Conservation (phyloP, 352 stramenopile species). For the Globisporangium yorkense region DNA sequence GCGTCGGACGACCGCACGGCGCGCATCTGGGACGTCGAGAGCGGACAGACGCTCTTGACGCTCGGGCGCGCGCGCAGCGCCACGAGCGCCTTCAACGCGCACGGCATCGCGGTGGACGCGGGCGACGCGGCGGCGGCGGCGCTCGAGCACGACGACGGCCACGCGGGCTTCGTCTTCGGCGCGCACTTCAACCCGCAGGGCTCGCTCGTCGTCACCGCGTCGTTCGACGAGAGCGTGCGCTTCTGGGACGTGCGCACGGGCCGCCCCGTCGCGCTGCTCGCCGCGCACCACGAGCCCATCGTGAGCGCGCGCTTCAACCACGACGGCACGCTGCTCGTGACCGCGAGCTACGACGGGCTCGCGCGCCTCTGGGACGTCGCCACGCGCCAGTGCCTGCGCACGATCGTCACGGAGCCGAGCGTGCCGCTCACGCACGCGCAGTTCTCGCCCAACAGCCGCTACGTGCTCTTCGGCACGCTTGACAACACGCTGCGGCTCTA, state of each 20-base stretch:
- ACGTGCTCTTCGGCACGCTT: conserved; percentile 89
- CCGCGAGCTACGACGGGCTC: conserved; percentile 70
- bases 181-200: conserved; percentile 91
- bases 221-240: conserved; percentile 94
- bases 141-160: conserved; percentile 44
- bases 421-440: conserved; percentile 68
- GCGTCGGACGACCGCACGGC: conserved; percentile 95
- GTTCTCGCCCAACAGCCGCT: conserved; percentile 94
- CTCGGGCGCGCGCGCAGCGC: conserved; percentile 51
- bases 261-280: conserved; percentile 83
- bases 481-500: conserved; percentile 91
- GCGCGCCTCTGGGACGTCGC: conserved; percentile 95
- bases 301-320: conserved; percentile 92
- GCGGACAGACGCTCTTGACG: conserved; percentile 57
- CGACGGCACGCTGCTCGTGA: conserved; percentile 92
- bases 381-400: conserved; percentile 93
- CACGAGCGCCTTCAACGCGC: conserved; percentile 16
- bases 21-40: conserved; percentile 93
- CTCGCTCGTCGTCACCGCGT: conserved; percentile 88
- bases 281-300: conserved; percentile 94
- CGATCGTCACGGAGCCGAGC: conserved; percentile 68
- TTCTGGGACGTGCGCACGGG: conserved; percentile 94
- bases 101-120: conserved; percentile 20
- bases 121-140: not conserved
- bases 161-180: conserved; percentile 95